Percentiles rank a stretch among this genome's conserved stretches.
phyloP scores from a whole-genome alignment of 495 filamentous ascomycete species.

The Neurospora sp. region DNA sequence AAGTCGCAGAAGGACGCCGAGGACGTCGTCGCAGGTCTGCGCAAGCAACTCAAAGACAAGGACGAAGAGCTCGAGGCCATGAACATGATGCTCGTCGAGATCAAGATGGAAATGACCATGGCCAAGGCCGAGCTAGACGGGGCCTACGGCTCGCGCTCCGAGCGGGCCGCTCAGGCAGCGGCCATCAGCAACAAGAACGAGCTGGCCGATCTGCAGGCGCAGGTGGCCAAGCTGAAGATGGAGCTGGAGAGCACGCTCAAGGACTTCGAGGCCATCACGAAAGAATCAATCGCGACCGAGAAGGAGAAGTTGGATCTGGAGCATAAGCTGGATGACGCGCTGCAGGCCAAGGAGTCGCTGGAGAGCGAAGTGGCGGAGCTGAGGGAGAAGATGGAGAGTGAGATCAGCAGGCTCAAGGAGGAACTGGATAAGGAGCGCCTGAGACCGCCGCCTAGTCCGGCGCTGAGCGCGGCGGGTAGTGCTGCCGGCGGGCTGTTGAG shows the following conservation, averaged over 20 bases:
- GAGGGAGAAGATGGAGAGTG: constrained; percentile 21
- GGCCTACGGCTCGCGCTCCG: constrained; percentile 69
- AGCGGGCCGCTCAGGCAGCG: constrained; percentile 69
- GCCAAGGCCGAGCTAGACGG: constrained; percentile 91
- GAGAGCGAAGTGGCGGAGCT: constrained; percentile 27
- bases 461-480: constrained; percentile 1
- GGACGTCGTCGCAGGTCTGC: constrained; percentile 14
- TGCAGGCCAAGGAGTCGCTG: constrained; percentile 19
- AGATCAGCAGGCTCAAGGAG: constrained; percentile 30
- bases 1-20: constrained; percentile 16
- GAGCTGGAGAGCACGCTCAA: constrained; percentile 74
- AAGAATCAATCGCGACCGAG: constrained; percentile 76
- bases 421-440: constrained; percentile 35
- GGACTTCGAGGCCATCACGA: constrained; percentile 83
- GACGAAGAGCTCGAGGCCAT: constrained; percentile 62
- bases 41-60: constrained; percentile 36
- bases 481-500: background rate
- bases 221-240: constrained; percentile 55
- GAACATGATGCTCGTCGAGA: constrained; percentile 71
- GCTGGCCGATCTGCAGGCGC: constrained; percentile 50
- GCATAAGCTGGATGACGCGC: constrained; percentile 38
- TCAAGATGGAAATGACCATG: constrained; percentile 86
- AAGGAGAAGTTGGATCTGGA: constrained; percentile 71
- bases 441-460: constrained; percentile 15
- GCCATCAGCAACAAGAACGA: constrained; percentile 56